Evolutionary conservation across 2,329 filamentous ascomycete genomes (phyloP), one percentile per base, ranked within the genome.

Genomic region (Diaporthe citrichinensis): DNA sequence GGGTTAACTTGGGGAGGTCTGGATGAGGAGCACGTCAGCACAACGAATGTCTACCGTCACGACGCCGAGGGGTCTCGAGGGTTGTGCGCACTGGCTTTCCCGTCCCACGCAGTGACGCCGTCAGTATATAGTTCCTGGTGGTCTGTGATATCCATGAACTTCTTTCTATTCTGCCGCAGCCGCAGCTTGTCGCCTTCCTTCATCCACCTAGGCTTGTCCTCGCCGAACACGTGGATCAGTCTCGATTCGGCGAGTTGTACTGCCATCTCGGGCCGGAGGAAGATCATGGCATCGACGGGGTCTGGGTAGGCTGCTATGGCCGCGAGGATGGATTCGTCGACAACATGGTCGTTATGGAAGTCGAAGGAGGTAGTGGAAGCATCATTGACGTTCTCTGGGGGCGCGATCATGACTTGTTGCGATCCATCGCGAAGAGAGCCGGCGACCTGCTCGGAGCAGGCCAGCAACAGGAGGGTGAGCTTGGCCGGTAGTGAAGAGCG

Each of bases 121-220:
- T 80, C 74, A 9, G 78, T 71, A 71, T 84, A 83, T 59, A 90
- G 87, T 46, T 91, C 89, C 49, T 88, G 85, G 69, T 90, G 88
- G 75, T 92, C 88, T 17, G 93, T 94, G 78, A 95, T 91, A 83
- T 95, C 93, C 85, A 94, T 92, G 85, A 95, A 95, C 81, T 92
- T 93, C 79, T 90, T 87, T 76, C 92, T 91, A 82, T 92, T 89
- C 79, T 91, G 86, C 79, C 91, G 90, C 62, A 95, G 84, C 76
- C 87, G 88, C 90, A 93, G 92, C 84, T 95, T 95, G 83, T 94
- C 91, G 53, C 93, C 89, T 79, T 95, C 93, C 0, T 91, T 93
- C 61, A 95, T 90, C 92, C 92, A 94, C 83, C 87, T 84, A 17
- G 91, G 81, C 78, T 84, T 92, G 78, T 92, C 86, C 73, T 90